Evolutionary conservation across 2,329 filamentous ascomycete species (phyloP), one percentile per base, ranked within the genome.

Genomic region (Neofusicoccum laricinum): DNA sequence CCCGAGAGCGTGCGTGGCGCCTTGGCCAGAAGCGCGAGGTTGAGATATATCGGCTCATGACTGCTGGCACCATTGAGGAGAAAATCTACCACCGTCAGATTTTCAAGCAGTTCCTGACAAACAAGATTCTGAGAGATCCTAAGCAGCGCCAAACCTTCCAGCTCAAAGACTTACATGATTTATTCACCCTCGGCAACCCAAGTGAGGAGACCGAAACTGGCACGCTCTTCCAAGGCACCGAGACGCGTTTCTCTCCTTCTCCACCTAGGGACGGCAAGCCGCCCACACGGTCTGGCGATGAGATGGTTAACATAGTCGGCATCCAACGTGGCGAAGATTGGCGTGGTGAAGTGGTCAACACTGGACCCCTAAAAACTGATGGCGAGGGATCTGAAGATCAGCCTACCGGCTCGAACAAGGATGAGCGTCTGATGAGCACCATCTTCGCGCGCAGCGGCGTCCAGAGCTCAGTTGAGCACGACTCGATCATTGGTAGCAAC

Each of bases 51-150:
- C 90, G 96, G 40, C 84, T 99, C n/a, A 96, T 99, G 91, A 97
- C 92, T 3, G 92, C 94, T 4, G 95, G 95, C 1, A 99, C 96
- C 0, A 99, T 99, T 25, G 95, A 99, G 74, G 95, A 99, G 77
- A 99, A 99, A 80, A 99, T 99, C 34, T 99, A 98, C 68, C 94
- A 99, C 76, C 90, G 96, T 15, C 95, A 99, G 73, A 95, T 99
- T 58, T 99, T 96, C 83, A 99, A 99, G 77, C 94, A 98, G 71
- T 97, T 98, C 73, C 83, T 99, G 67, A 95, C 93, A 3, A 97
- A 98, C 79, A 98, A 98, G 76, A 93, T 99, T 6, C 78, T 99
- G 58, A 93, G 91, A 70, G 94, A 99, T 71, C 93, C 95, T 0
- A 97, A 96, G 72, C 93, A 98, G 76, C 88, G 92, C 21, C 92